Percentiles rank a stretch among this genome's conserved stretches.
Evolutionary conservation across 2,329 filamentous ascomycete genomes (phyloP).

Genomic region (Phialophora tarda): DNA sequence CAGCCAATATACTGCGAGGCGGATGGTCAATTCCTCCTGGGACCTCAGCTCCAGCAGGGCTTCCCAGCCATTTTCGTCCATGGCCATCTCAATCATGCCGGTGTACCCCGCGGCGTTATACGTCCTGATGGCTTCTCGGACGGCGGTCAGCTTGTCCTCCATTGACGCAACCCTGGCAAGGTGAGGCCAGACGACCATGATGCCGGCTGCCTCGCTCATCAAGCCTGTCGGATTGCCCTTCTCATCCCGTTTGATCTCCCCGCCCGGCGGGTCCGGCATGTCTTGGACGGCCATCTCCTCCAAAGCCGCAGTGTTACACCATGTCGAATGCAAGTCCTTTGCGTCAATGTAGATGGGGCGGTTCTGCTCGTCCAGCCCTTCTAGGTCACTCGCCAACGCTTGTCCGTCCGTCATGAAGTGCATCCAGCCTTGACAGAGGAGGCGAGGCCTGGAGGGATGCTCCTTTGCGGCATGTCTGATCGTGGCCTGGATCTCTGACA

Average conservation of each 20-base stretch:
- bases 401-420: slow-evolving; percentile 53
- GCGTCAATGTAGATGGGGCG: slow-evolving; percentile 58
- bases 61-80: slow-evolving; percentile 57
- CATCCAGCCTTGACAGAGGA: slow-evolving; percentile 58
- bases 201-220: slow-evolving; percentile 54
- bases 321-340: slow-evolving; percentile 58
- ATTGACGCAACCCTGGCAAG: slow-evolving; percentile 51
- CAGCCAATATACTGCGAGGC: slow-evolving; percentile 57
- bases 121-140: slow-evolving; percentile 50
- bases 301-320: slow-evolving; percentile 57
- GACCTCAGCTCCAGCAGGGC: slow-evolving; percentile 49
- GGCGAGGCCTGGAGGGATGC: slow-evolving; percentile 49
- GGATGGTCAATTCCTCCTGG: slow-evolving; percentile 48
- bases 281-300: slow-evolving; percentile 52
- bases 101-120: slow-evolving; percentile 57
- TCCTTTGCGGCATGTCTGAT: slow-evolving; percentile 51
- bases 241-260: slow-evolving; percentile 54
- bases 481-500: slow-evolving; percentile 51
- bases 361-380: slow-evolving; percentile 51
- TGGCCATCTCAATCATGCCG: slow-evolving; percentile 59
- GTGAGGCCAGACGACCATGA: slow-evolving; percentile 55
- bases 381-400: slow-evolving; percentile 54
- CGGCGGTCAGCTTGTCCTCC: slow-evolving; percentile 51
- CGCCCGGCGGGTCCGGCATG: slow-evolving; percentile 53
- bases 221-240: slow-evolving; percentile 53